A percentile compares a stretch with the other conserved stretches of the same genome.
phyloP scores from a whole-genome alignment of 257 asterid species.

The Solanum arcanum region DNA sequence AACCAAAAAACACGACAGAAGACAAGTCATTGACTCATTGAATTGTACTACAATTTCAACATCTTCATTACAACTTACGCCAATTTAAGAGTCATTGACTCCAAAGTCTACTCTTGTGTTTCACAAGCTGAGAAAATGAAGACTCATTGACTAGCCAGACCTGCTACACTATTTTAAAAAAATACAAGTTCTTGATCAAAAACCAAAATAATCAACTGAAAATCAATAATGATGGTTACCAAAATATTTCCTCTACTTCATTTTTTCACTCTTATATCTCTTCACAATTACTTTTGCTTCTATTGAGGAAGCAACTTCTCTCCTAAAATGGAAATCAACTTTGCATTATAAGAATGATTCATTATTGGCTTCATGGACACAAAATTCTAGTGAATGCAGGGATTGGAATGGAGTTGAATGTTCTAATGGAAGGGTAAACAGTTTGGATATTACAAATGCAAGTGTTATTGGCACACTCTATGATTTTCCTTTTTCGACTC shows the following conservation, averaged over 20 bases:
- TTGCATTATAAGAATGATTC: background rate
- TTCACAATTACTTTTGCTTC: background rate
- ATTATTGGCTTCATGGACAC: slow-evolving; percentile 2
- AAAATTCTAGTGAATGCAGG: background rate
- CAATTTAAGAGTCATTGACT: background rate
- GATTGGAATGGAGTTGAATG: slow-evolving; percentile 12
- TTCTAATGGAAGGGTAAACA: background rate
- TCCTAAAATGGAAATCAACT: slow-evolving; percentile 7
- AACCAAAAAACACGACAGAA: too few relatives aligned
- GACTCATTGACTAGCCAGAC: background rate
- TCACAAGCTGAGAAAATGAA: background rate
- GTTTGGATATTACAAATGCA: slow-evolving; percentile 2
- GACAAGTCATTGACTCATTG: too few relatives aligned
- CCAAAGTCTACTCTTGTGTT: background rate
- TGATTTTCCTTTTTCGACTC: slow-evolving; percentile 7
- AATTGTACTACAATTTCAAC: too few relatives aligned
- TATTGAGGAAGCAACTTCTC: slow-evolving; percentile 6
- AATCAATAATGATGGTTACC: background rate
- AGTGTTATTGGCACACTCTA: background rate
- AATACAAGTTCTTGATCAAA: background rate
- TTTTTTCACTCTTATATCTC: background rate
- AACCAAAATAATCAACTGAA: background rate
- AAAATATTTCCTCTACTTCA: background rate
- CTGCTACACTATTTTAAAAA: background rate
- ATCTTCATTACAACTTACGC: too few relatives aligned